A percentile compares a stretch with the other conserved stretches of the same genome.
These are phyloP conservation scores for Lachnellula cervina DNA, from an alignment of 2,329 filamentous ascomycete genomes.

Conservation along the genomic window DNA sequence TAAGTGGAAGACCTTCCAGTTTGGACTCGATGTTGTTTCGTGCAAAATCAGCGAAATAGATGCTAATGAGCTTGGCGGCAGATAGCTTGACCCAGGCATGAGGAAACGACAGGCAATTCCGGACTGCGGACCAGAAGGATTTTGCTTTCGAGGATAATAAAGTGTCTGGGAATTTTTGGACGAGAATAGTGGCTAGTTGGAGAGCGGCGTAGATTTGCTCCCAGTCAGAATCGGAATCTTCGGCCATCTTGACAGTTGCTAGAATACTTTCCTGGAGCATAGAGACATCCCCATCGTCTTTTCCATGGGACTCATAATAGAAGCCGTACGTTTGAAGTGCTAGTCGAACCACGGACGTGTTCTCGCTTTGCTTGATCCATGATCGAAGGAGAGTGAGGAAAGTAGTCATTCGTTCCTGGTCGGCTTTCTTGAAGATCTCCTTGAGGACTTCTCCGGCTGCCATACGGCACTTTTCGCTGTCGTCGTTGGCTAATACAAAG, in stretches of 20 bases:
- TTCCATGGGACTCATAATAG: constrained; percentile 68
- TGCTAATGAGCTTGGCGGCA: constrained; percentile 66
- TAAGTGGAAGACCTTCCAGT: constrained; percentile 54
- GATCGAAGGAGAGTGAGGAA: constrained; percentile 67
- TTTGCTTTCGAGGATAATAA: constrained; percentile 57
- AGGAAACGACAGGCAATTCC: constrained; percentile 65
- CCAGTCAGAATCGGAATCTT: constrained; percentile 55
- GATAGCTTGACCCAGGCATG: constrained; percentile 72
- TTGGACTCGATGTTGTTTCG: constrained; percentile 51
- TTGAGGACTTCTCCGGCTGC: constrained; percentile 76
- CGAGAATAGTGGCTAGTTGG: constrained; percentile 62
- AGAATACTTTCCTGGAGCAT: constrained; percentile 49
- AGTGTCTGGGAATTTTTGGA: constrained; percentile 58
- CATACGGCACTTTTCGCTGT: constrained; percentile 77
- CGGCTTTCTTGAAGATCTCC: constrained; percentile 73
- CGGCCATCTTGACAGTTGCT: constrained; percentile 46
- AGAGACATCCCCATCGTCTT: constrained; percentile 52
- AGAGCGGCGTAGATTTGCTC: constrained; percentile 72
- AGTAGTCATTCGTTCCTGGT: constrained; percentile 63
- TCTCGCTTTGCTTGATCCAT: constrained; percentile 74
- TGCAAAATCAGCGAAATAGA: constrained; percentile 78
- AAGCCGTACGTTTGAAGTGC: constrained; percentile 77
- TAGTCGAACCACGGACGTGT: constrained; percentile 64
- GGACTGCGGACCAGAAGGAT: constrained; percentile 66
- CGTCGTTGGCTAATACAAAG: constrained; percentile 82